phyloP scores from a whole-genome alignment of 768 basidiomycete species.

The Coprinopsis sp. region DNA sequence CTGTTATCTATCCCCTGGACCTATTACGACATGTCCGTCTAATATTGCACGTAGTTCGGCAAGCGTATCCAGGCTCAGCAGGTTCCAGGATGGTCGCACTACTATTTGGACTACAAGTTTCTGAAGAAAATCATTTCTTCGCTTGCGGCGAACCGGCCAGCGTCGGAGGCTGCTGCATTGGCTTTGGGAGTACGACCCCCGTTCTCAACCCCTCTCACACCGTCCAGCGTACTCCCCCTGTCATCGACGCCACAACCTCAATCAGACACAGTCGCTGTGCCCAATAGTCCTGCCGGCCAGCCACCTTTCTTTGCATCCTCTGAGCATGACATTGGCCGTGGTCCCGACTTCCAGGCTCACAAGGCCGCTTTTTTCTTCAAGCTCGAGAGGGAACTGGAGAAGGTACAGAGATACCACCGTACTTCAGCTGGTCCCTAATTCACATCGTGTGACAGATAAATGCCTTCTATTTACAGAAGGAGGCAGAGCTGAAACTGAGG shows the following conservation, averaged over 20 bases:
- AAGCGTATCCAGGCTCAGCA: conserved; percentile 96
- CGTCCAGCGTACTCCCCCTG: conserved; percentile 25
- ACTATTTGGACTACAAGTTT: conserved; percentile 98
- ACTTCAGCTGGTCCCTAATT: conserved; percentile 6
- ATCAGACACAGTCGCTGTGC: conserved; percentile 27
- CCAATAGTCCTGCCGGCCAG: conserved; percentile 39
- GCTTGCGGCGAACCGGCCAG: conserved; percentile 82
- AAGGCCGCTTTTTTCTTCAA: conserved; percentile 99
- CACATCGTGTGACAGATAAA: conserved; percentile 67
- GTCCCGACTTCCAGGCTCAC: conserved; percentile 88
- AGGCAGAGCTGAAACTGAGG: conserved; percentile 88
- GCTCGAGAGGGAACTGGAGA: conserved; percentile 94
- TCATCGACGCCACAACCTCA: conserved; percentile 25
- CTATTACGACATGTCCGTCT: conserved; percentile 10
- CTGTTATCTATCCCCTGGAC: conserved; percentile 6
- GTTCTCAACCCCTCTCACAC: conserved; percentile 36
- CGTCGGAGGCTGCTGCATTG: conserved; percentile 83
- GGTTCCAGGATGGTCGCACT: conserved; percentile 92
- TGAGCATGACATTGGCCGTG: conserved; percentile 65
- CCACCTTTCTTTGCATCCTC: conserved; percentile 60
- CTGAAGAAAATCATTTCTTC: conserved; percentile 99
- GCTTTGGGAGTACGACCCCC: conserved; percentile 77
- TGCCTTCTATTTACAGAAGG: conserved; percentile 94
- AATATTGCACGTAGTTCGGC: conserved; percentile 70
- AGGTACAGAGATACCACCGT: conserved; percentile 47